Evolutionary conservation across 2,329 filamentous ascomycete species (phyloP).

Genomic region (Whalleya microplaca): DNA sequence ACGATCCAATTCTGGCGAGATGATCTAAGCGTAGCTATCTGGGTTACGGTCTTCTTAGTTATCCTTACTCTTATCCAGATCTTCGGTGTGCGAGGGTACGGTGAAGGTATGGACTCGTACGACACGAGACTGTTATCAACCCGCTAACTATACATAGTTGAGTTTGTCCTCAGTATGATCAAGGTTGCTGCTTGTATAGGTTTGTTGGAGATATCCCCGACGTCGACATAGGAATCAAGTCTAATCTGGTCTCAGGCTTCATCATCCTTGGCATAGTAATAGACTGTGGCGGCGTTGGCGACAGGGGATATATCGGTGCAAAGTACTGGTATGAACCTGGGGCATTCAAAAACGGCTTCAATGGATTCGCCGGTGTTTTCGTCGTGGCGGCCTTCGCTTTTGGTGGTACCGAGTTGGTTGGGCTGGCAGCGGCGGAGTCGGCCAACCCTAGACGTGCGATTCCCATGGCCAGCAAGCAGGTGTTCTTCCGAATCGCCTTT

Average conservation of each 20-base stretch:
- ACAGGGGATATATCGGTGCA: conserved; percentile 62
- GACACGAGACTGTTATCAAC: conserved; percentile 19
- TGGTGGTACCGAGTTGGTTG: conserved; percentile 56
- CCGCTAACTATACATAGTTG: conserved; percentile 45
- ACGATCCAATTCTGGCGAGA: conserved; percentile 59
- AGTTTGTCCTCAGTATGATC: conserved; percentile 60
- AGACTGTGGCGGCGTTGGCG: conserved; percentile 59
- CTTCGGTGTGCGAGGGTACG: conserved; percentile 62
- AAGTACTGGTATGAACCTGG: conserved; percentile 63
- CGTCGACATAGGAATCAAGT: background rate
- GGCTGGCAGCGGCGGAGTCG: conserved; percentile 56
- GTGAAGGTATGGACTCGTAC: conserved; percentile 43
- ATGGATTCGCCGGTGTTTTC: conserved; percentile 55
- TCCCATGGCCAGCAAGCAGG: conserved; percentile 55
- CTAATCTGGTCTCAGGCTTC: conserved; percentile 49
- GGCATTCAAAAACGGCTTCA: conserved; percentile 55
- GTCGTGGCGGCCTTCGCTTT: conserved; percentile 57
- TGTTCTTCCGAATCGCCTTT: conserved; percentile 57
- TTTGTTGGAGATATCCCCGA: background rate
- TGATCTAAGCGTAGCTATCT: conserved; percentile 55
- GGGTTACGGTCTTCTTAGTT: conserved; percentile 60
- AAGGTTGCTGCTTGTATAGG: conserved; percentile 59
- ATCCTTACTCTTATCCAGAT: conserved; percentile 55
- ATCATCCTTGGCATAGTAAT: conserved; percentile 67
- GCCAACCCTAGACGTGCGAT: conserved; percentile 52